phyloP scores from a whole-genome alignment of 306 rosid genomes.

The Begonia loranthoides region DNA sequence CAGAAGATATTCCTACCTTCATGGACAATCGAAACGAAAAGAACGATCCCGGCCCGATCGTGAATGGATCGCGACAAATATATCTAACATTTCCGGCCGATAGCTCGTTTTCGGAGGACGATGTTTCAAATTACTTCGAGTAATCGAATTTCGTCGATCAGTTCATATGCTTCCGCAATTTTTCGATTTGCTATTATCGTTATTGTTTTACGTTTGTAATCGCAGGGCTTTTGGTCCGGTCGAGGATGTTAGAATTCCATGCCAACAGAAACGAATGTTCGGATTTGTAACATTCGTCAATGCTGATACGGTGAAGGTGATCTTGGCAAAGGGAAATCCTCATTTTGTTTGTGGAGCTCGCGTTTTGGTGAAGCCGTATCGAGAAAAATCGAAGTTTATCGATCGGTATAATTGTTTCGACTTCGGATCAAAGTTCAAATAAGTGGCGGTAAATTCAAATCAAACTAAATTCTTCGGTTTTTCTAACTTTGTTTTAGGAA shows the following conservation, averaged over 20 bases:
- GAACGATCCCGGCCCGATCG: conserved; percentile 40
- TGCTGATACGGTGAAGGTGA: conserved; percentile 50
- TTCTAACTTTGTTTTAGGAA: conserved; percentile 31
- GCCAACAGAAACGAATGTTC: conserved; percentile 72
- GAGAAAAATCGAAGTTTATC: conserved; percentile 58
- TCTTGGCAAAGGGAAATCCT: conserved; percentile 58
- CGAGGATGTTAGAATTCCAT: conserved; percentile 83
- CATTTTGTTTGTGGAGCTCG: conserved; percentile 64
- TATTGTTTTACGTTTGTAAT: conserved; percentile 4
- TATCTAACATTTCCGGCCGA: conserved; percentile 88
- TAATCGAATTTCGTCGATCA: conserved; percentile 8
- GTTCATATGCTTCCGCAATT: neutral
- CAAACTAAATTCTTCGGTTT: neutral
- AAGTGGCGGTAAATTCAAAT: no score
- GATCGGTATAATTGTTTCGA: conserved; percentile 27
- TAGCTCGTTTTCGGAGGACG: conserved; percentile 69
- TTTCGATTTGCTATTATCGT: conserved; percentile 1
- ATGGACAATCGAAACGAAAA: conserved; percentile 27
- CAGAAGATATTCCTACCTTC: conserved; percentile 47
- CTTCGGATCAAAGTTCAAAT: neutral
- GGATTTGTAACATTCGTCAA: conserved; percentile 74
- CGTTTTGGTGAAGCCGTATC: conserved; percentile 75
- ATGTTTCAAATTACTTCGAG: conserved; percentile 72
- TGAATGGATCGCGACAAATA: conserved; percentile 64
- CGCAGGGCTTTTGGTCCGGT: conserved; percentile 54